Evolutionary conservation across 495 filamentous ascomycete genomes (phyloP).

Genomic region (Gamarada debralockiae): DNA sequence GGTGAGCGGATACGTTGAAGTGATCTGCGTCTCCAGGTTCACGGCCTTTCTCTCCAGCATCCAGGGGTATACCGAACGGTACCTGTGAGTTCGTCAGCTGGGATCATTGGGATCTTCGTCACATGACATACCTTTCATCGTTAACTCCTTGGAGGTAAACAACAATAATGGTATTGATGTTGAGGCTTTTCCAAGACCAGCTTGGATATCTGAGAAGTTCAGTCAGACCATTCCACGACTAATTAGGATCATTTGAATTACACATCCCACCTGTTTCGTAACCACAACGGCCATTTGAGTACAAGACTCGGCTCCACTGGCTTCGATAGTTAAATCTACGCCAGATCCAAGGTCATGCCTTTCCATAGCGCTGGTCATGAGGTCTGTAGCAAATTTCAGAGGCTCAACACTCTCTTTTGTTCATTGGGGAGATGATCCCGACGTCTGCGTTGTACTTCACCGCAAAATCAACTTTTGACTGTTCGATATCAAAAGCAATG

Average conservation of each 20-base stretch:
- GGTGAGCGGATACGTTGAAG: neutral
- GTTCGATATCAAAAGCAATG: slow-evolving; percentile 51
- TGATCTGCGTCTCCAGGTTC: neutral
- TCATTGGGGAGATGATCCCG: neutral
- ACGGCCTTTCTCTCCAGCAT: neutral
- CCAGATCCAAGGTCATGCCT: slow-evolving; percentile 32
- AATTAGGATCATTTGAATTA: neutral
- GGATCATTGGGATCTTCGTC: neutral
- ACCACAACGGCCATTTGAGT: slow-evolving; percentile 50
- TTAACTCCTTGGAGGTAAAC: neutral
- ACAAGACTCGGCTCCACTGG: slow-evolving; percentile 49
- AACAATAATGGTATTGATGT: neutral
- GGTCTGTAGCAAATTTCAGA: slow-evolving; percentile 22
- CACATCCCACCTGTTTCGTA: slow-evolving; percentile 46
- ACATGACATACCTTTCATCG: neutral
- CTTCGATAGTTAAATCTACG: slow-evolving; percentile 52
- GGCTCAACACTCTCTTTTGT: neutral
- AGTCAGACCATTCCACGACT: neutral
- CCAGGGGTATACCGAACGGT: neutral
- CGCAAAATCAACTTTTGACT: slow-evolving; percentile 46
- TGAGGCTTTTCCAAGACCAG: neutral
- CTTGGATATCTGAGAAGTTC: neutral
- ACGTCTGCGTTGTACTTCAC: slow-evolving; percentile 35
- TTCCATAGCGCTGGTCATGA: slow-evolving; percentile 31
- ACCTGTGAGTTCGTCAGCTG: neutral